A percentile compares a stretch with the other conserved stretches of the same genome.
Evolutionary conservation across 192 early-diverging fungal species (phyloP).

Genomic region (Kappamyces sp.): DNA sequence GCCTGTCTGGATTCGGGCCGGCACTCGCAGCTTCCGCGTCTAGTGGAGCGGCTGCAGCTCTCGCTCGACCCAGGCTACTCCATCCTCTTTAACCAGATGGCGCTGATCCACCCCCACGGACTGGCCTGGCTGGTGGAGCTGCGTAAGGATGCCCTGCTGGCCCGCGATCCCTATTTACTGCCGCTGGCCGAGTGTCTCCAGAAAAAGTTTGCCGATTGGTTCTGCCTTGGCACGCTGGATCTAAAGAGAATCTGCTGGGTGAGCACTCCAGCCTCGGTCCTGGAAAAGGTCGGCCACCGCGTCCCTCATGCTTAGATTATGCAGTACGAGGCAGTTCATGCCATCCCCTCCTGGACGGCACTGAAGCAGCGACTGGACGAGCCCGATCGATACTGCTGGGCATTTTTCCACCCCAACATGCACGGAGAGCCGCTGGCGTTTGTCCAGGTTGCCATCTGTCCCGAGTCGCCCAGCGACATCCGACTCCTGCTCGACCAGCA

Average conservation of each 20-base stretch:
- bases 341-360: slow-evolving; percentile 71
- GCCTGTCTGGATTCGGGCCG: no score
- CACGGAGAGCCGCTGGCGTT: slow-evolving; percentile 80
- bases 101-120: no score
- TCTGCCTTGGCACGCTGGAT: slow-evolving; percentile 65
- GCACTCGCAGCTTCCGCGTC: no score
- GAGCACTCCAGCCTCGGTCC: slow-evolving; percentile 64
- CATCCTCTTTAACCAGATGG: no score
- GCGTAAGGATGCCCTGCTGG: no score
- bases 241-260: slow-evolving; percentile 80
- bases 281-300: slow-evolving; percentile 64
- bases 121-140: no score
- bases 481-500: slow-evolving; percentile 53
- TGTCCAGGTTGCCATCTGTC: slow-evolving; percentile 56
- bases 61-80: no score
- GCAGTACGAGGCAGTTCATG: slow-evolving; percentile 87
- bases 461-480: slow-evolving; percentile 4
- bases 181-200: slow-evolving; percentile 62
- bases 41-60: no score
- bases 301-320: slow-evolving; percentile 44
- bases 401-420: slow-evolving; percentile 72
- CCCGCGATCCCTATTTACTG: slow-evolving; percentile 36
- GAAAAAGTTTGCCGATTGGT: slow-evolving; percentile 65
- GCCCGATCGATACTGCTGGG: slow-evolving; percentile 71
- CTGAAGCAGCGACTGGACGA: slow-evolving; percentile 68